Evolutionary conservation across 2,329 filamentous ascomycete species (phyloP), one percentile per base, ranked within the genome.

Genomic region (Paraconiothyrium sp.): DNA sequence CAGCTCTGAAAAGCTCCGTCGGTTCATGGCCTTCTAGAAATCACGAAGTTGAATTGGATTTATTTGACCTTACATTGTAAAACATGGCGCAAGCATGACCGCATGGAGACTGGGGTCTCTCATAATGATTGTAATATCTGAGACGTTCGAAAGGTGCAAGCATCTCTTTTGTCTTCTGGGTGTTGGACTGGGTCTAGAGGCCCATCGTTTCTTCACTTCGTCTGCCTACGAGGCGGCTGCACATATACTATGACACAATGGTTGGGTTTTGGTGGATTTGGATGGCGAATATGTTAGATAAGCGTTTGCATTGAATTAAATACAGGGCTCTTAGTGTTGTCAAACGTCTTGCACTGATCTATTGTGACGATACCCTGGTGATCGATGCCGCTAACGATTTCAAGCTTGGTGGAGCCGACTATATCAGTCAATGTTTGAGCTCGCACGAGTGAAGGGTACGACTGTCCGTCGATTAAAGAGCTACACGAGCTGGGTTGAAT

Each of bases 71-170:
- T 73, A 72, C 71, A 75, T 75, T 79, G 76, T 79, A 79, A 67
- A 78, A 77, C 71, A 76, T 63, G 65, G 71, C 69, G 69, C 65
- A 74, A 74, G 67, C 73, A 75, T 74, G 70, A 52, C 30, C 71
- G 67, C 69, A 67, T 70, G 70, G 70, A 61, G 69, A 69, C 67
- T 63, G 63, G 54, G 59, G 66, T 73, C 69, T 67, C 71, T 67
- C 71, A 69, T 79, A 74, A 79, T 76, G 77, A 78, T 71, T 77
- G 70, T 78, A 79, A 78, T 78, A 72, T 76, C 67, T 44, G 46
- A 54, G 66, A 54, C 49, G 64, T 65, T 63, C 22, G 66, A 69
- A 65, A 67, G 68, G 64, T 67, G 66, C 52, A 51, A 59, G 63
- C 70, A 71, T 76, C 70, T 70, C 59, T 58, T 71, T 76, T 69